Percentiles rank a stretch among this genome's conserved stretches.
Conservation (phyloP, 2,329 filamentous ascomycete species). For the Fusarium albidum region DNA sequence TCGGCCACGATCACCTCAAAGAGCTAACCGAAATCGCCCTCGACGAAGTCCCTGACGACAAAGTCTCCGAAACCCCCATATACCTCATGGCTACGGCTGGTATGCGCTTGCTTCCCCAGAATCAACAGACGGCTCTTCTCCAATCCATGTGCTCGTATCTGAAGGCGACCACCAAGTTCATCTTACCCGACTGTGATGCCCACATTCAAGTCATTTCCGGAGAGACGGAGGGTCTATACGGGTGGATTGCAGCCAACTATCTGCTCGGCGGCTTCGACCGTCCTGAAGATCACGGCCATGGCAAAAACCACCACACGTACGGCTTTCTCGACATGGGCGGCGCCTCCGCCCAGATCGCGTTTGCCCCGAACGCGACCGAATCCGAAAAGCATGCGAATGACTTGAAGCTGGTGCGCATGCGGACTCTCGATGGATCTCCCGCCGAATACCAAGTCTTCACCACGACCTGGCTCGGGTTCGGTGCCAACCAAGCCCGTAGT, state of each 20-base stretch:
- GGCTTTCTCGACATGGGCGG: slow-evolving; percentile 99
- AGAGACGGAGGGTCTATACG: slow-evolving; percentile 94
- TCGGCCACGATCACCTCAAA: slow-evolving; percentile 85
- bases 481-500: slow-evolving; percentile 90
- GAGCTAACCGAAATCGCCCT: slow-evolving; percentile 83
- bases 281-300: slow-evolving; percentile 77
- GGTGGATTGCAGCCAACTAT: slow-evolving; percentile 98
- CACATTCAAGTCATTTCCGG: slow-evolving; percentile 96
- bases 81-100: slow-evolving; percentile 97
- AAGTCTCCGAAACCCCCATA: slow-evolving; percentile 84
- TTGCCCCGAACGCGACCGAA: slow-evolving; percentile 93
- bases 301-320: slow-evolving; percentile 91
- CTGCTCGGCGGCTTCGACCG: slow-evolving; percentile 88
- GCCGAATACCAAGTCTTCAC: slow-evolving; percentile 92
- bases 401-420: slow-evolving; percentile 83
- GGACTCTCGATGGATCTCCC: slow-evolving; percentile 79
- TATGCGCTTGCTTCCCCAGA: slow-evolving; percentile 82
- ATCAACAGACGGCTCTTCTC: slow-evolving; percentile 77
- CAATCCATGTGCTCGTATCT: slow-evolving; percentile 85
- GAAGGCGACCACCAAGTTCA: slow-evolving; percentile 77
- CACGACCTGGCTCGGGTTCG: slow-evolving; percentile 95
- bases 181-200: slow-evolving; percentile 85
- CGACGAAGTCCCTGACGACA: slow-evolving; percentile 76
- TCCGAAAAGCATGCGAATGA: slow-evolving; percentile 89
- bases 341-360: slow-evolving; percentile 96